Conservation (phyloP, 2,329 filamentous ascomycete species). For the Fusarium denticulatum region DNA sequence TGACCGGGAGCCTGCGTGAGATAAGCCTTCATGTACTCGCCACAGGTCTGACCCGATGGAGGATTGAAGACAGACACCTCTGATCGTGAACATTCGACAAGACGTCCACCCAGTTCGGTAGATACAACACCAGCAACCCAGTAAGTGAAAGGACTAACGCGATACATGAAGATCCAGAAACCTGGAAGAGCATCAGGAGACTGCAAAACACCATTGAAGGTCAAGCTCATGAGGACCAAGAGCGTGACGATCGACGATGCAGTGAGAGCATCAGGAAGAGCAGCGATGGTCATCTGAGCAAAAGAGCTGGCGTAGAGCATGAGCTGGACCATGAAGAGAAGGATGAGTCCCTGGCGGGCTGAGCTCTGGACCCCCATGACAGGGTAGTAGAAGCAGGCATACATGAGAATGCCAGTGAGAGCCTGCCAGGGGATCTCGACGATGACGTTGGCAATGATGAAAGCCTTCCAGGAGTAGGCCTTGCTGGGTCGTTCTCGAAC, state of each 20-base stretch:
- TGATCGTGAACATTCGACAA: slow-evolving; percentile 57
- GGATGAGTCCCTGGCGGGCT: slow-evolving; percentile 70
- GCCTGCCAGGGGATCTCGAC: slow-evolving; percentile 79
- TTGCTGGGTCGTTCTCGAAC: slow-evolving; percentile 80
- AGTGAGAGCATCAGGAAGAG: slow-evolving; percentile 67
- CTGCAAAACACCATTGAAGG: slow-evolving; percentile 63
- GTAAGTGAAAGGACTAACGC: slow-evolving; percentile 72
- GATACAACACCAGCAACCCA: slow-evolving; percentile 66
- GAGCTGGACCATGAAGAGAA: slow-evolving; percentile 72
- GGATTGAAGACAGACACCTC: slow-evolving; percentile 72
- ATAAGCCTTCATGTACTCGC: slow-evolving; percentile 66
- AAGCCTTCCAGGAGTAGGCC: slow-evolving; percentile 79
- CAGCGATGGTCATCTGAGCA: slow-evolving; percentile 77
- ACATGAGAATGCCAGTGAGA: slow-evolving; percentile 70
- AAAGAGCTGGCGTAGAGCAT: slow-evolving; percentile 79
- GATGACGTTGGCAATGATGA: slow-evolving; percentile 75
- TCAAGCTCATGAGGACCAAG: slow-evolving; percentile 50
- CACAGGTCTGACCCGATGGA: slow-evolving; percentile 56
- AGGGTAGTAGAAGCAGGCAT: slow-evolving; percentile 74
- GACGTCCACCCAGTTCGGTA: slow-evolving; percentile 23
- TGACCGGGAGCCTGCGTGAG: slow-evolving; percentile 46
- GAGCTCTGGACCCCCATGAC: slow-evolving; percentile 60
- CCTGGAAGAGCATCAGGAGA: slow-evolving; percentile 63
- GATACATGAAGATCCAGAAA: slow-evolving; percentile 80
- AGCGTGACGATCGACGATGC: slow-evolving; percentile 67